phyloP scores from a whole-genome alignment of 805 yeast genomes.

The Debaryomyces castellii region DNA sequence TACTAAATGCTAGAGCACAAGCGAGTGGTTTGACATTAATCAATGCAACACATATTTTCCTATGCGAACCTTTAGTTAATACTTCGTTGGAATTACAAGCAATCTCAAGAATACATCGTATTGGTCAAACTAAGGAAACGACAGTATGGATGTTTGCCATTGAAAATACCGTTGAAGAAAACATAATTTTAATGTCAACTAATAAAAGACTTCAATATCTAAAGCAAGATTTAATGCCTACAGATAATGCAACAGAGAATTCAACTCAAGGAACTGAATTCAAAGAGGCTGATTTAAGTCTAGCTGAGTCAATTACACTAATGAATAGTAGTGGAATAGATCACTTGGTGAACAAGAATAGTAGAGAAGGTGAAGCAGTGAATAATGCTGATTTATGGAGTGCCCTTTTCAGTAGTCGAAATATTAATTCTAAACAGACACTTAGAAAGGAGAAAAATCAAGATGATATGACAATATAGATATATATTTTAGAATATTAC shows the following conservation, averaged over 20 bases:
- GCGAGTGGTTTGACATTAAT: slow-evolving; percentile 89
- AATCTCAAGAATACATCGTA: slow-evolving; percentile 85
- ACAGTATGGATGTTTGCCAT: slow-evolving; percentile 92
- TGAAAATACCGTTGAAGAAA: slow-evolving; percentile 83
- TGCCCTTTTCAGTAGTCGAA: slow-evolving; percentile 47
- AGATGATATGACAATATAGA: background rate
- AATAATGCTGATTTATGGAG: slow-evolving; percentile 60
- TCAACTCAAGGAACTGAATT: slow-evolving; percentile 2
- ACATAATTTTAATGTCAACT: slow-evolving; percentile 69
- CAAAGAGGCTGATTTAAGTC: slow-evolving; percentile 32
- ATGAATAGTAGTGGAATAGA: slow-evolving; percentile 50
- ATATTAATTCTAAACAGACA: background rate
- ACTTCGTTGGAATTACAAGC: slow-evolving; percentile 89
- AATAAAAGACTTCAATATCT: slow-evolving; percentile 52
- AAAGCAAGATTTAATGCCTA: slow-evolving; percentile 9
- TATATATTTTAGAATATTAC: background rate
- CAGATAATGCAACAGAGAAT: slow-evolving; percentile 4
- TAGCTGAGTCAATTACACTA: slow-evolving; percentile 56
- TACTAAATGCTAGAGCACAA: slow-evolving; percentile 81
- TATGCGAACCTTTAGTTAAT: slow-evolving; percentile 91
- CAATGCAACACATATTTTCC: slow-evolving; percentile 88
- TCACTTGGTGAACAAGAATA: slow-evolving; percentile 42
- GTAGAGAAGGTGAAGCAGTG: slow-evolving; percentile 59
- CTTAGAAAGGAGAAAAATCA: slow-evolving; percentile 37
- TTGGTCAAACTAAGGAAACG: slow-evolving; percentile 81